These are phyloP conservation scores for Exophiala viscosa DNA, from an alignment of 2,329 filamentous ascomycete species.

Conservation along the genomic window DNA sequence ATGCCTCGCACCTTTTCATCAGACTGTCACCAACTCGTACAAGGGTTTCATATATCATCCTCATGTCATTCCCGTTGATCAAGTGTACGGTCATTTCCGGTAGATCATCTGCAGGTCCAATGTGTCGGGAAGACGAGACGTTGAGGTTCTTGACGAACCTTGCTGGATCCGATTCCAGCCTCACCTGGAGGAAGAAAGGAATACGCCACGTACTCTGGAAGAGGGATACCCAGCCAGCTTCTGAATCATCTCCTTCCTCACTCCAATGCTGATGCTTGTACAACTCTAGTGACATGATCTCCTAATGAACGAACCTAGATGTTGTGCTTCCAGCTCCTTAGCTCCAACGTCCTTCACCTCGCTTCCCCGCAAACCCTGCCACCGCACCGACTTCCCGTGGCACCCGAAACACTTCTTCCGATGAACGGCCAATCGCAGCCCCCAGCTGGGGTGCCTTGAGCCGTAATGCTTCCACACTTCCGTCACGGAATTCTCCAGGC, in stretches of 20 bases:
- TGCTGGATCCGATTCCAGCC: slow-evolving; percentile 3
- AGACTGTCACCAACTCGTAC: not conserved
- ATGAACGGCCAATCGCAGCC: not conserved
- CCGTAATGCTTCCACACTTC: no score
- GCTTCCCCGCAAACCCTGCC: not conserved
- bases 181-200: slow-evolving; percentile 3
- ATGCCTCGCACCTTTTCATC: not conserved
- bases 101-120: no score
- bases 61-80: no score
- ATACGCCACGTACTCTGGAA: not conserved
- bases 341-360: not conserved
- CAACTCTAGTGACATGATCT: not conserved
- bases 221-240: slow-evolving; percentile 1
- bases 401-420: not conserved
- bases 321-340: not conserved
- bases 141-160: not conserved
- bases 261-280: not conserved
- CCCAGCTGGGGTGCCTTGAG: no score
- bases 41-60: no score
- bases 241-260: slow-evolving; percentile 1
- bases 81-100: no score
- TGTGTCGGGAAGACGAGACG: no score
- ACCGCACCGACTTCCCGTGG: no score
- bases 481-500: no score
- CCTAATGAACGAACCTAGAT: not conserved